Base-by-base conservation (phyloP, 495 filamentous ascomycete species). In the Penicillium coffeae region DNA sequence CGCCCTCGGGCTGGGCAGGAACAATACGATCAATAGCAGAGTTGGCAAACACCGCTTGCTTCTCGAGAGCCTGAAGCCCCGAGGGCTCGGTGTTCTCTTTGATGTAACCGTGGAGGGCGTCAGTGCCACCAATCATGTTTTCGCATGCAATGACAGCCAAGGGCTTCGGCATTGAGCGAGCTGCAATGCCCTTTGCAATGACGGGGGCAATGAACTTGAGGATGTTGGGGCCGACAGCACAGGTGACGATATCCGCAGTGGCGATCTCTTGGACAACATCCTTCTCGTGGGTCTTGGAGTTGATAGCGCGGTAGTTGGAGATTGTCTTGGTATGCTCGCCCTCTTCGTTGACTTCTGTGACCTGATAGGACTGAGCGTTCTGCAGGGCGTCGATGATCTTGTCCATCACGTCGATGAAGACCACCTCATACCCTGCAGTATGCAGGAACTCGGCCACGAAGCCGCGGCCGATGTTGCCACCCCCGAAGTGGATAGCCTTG, bases 11-110 rank as follows among this genome's bases (percentile, higher is more conserved):
- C 73, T 96, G 90, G 35, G 83, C 83, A 7, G 94, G 93, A 8
- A 96, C 93, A 60, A 98, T 98, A 21, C 93, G 89, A 73, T 98
- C 93, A 62, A 97, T 95, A 52, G 93, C 91, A 41, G 89, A 95
- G 76, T 97, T 97, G 68, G 91, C 92, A 63, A 92, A 96, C 50
- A 84, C 81, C 27, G 86, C 86, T 38, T 85, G 81, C 54, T 81
- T 70, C 57, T 77, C 71, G 57, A 86, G 76, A 42, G 80, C 73
- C 3, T 75, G 70, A 3, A 88, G 63, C 38, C 81, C 79, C 48
- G 80, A 72, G 32, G 73, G 52, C 39, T 76, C 68, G 13, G 85
- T 88, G 66, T 87, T 80, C 32, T 87, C 72, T 72, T 89, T 86
- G 77, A 95, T 92, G 75, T 85, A 83, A 34, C 76, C 79, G 47